Percentiles rank a stretch among this genome's conserved stretches.
These are phyloP conservation scores for Ascochyta viciae-villosae DNA, from an alignment of 2,329 filamentous ascomycete species.

Conservation along the genomic window DNA sequence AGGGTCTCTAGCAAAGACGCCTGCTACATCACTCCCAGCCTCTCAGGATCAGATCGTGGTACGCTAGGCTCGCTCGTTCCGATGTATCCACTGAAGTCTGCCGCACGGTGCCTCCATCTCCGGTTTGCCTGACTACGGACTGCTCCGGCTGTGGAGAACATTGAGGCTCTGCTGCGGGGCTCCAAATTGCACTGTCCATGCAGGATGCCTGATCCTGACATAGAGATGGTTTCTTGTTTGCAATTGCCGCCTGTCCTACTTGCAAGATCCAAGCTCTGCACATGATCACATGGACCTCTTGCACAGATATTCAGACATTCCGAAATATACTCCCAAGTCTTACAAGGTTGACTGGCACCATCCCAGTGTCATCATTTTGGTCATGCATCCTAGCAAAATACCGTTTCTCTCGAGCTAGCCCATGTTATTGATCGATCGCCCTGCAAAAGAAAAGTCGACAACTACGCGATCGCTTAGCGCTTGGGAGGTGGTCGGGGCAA, in stretches of 20 bases:
- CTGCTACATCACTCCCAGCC: constrained; percentile 3
- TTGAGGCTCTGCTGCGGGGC: constrained; percentile 19
- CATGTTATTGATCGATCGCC: too few relatives aligned
- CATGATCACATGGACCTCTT: background rate
- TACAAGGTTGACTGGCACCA: too few relatives aligned
- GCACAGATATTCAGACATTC: too few relatives aligned
- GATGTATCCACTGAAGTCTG: constrained; percentile 7
- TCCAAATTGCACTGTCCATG: constrained; percentile 5
- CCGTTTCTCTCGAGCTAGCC: too few relatives aligned
- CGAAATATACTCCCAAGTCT: too few relatives aligned
- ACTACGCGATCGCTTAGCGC: too few relatives aligned
- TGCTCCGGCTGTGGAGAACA: constrained; percentile 8
- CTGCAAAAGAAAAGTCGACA: too few relatives aligned
- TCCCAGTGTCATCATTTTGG: too few relatives aligned
- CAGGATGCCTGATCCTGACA: constrained; percentile 1
- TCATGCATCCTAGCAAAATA: too few relatives aligned
- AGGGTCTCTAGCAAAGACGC: background rate
- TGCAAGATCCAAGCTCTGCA: background rate
- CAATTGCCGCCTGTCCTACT: background rate
- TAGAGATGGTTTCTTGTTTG: background rate
- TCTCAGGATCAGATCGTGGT: background rate
- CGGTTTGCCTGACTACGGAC: background rate
- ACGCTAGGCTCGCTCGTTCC: constrained; percentile 1
- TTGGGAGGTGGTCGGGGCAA: too few relatives aligned
- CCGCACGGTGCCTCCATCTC: background rate